phyloP scores from a whole-genome alignment of 2,329 filamentous ascomycete genomes.

The Fusarium coffeatum region DNA sequence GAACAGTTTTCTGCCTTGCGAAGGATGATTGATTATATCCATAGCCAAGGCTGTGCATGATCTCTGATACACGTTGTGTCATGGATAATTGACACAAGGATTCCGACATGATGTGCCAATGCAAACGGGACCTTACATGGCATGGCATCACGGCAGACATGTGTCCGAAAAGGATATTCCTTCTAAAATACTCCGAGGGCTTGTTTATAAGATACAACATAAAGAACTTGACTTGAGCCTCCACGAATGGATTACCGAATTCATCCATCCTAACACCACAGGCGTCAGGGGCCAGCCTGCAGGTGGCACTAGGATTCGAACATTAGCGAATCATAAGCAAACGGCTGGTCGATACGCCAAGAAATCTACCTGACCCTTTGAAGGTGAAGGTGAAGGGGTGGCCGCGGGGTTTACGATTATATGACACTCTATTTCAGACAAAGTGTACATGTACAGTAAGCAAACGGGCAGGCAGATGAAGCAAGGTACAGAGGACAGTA shows the following conservation, averaged over 20 bases:
- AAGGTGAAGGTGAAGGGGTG: not conserved
- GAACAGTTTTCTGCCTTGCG: not conserved
- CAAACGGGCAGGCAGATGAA: not conserved
- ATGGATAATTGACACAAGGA: not conserved
- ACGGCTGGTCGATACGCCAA: conserved; percentile 2
- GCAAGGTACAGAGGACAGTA: not conserved
- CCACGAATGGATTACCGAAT: not conserved
- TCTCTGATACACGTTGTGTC: not conserved
- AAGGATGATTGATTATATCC: not conserved
- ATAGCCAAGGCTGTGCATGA: not conserved
- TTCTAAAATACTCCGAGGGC: not conserved
- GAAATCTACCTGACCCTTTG: conserved; percentile 5
- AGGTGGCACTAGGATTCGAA: conserved; percentile 34
- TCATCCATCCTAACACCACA: not conserved
- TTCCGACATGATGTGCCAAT: not conserved
- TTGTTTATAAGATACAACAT: not conserved
- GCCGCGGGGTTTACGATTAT: not conserved
- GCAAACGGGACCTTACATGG: not conserved
- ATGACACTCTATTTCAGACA: not conserved
- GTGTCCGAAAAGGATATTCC: not conserved
- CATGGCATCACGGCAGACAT: not conserved
- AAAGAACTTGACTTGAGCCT: conserved; percentile 8
- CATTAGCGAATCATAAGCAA: conserved; percentile 7
- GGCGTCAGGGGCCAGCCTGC: not conserved
- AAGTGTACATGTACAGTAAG: not conserved